These are phyloP conservation scores for Epicoccum nigrum DNA, from an alignment of 2,329 filamentous ascomycete genomes.

Conservation along the genomic window DNA sequence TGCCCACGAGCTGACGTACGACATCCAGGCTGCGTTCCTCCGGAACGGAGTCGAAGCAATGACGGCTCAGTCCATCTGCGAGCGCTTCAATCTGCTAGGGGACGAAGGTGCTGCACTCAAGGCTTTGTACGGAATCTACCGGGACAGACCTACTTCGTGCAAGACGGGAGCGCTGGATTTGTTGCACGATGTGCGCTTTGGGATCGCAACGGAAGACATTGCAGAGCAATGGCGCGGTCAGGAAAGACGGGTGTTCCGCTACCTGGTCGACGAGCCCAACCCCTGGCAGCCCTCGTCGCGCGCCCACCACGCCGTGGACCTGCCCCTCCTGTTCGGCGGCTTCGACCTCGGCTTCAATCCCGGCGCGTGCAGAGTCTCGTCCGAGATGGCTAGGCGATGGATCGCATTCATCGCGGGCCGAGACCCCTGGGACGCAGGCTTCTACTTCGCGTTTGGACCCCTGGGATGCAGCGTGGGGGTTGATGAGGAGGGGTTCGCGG, in stretches of 20 bases:
- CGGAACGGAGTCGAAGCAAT: not conserved
- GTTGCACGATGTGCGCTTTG: not conserved
- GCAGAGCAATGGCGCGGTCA: not conserved
- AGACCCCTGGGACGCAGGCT: no score
- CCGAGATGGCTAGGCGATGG: not conserved
- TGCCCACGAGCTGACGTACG: no score
- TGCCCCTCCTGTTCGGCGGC: not conserved
- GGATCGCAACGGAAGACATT: not conserved
- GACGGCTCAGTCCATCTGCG: not conserved
- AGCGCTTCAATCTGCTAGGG: no score
- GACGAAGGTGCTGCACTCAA: not conserved
- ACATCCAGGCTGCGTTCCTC: not conserved
- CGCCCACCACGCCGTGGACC: not conserved
- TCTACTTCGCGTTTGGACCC: not conserved
- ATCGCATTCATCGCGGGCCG: not conserved
- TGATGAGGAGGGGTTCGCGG: not conserved
- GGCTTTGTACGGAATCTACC: not conserved
- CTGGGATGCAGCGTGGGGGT: not conserved
- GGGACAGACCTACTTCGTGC: not conserved
- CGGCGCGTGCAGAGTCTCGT: not conserved
- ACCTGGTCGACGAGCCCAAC: not conserved
- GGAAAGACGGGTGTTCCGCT: not conserved
- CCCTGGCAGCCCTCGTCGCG: not conserved
- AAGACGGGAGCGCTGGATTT: not conserved
- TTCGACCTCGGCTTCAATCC: not conserved